These are phyloP conservation scores for Serendipita sp. DNA, from an alignment of 768 basidiomycete genomes.

Conservation along the genomic window DNA sequence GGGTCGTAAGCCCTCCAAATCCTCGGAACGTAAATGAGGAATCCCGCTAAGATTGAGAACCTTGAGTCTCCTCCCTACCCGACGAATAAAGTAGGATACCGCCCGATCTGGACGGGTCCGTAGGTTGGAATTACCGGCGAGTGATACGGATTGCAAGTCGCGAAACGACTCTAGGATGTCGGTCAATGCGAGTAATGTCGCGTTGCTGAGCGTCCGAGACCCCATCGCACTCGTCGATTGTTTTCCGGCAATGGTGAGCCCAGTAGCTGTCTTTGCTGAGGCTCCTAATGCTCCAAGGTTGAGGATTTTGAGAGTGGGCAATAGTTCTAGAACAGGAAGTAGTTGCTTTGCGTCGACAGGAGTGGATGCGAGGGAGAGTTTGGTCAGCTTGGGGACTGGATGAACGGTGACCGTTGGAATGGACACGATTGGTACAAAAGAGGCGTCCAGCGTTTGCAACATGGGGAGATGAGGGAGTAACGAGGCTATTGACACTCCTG, in stretches of 20 bases:
- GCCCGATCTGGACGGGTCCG: constrained; percentile 26
- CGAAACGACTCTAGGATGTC: constrained; percentile 23
- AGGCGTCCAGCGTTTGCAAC: constrained; percentile 41
- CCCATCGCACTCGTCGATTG: constrained; percentile 24
- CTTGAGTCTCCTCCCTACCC: constrained; percentile 45
- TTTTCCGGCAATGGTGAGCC: constrained; percentile 17
- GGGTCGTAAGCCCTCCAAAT: constrained; percentile 36
- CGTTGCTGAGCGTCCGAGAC: constrained; percentile 42
- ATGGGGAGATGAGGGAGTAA: constrained; percentile 34
- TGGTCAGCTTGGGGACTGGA: constrained; percentile 27
- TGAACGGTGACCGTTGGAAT: constrained; percentile 7
- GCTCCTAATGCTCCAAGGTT: constrained; percentile 45
- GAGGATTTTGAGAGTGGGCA: constrained; percentile 33
- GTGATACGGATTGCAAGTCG: constrained; percentile 35
- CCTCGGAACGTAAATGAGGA: constrained; percentile 30
- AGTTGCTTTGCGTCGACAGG: constrained; percentile 27
- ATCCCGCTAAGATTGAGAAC: constrained; percentile 48
- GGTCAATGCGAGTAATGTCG: constrained; percentile 29
- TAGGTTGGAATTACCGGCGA: constrained; percentile 51
- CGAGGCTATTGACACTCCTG: constrained; percentile 31
- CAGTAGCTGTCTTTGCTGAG: constrained; percentile 27
- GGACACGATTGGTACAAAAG: constrained; percentile 39
- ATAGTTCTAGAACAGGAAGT: constrained; percentile 23
- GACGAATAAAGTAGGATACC: constrained; percentile 31
- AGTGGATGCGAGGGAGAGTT: constrained; percentile 50